These are phyloP conservation scores for Macrolepiota albuminosa DNA, from an alignment of 768 basidiomycete species.

Conservation along the genomic window DNA sequence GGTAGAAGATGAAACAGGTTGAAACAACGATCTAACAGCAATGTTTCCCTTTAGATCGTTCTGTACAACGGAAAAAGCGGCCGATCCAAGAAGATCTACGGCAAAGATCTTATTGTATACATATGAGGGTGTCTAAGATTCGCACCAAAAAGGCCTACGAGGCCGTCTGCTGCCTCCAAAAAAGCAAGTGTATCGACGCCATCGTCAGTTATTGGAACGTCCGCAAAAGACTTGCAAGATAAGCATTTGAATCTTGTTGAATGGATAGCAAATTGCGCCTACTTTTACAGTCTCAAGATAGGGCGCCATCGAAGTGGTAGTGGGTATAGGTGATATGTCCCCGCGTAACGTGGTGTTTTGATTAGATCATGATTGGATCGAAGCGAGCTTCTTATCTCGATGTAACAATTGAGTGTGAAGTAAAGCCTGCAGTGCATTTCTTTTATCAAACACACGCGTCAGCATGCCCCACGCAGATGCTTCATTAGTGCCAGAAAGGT, in stretches of 20 bases:
- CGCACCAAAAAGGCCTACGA: constrained; percentile 89
- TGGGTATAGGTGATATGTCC: background rate
- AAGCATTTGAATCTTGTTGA: background rate
- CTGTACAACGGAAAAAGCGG: constrained; percentile 81
- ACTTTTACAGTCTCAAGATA: constrained; percentile 72
- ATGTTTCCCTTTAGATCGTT: constrained; percentile 91
- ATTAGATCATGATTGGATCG: background rate
- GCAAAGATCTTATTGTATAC: background rate
- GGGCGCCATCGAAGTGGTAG: constrained; percentile 51
- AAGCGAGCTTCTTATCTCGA: constrained; percentile 9
- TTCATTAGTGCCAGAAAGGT: constrained; percentile 60
- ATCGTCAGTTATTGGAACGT: constrained; percentile 79
- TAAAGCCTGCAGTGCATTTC: background rate
- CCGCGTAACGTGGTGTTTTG: background rate
- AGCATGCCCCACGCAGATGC: constrained; percentile 83
- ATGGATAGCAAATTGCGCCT: constrained; percentile 8
- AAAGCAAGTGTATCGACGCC: constrained; percentile 89
- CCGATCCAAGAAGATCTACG: constrained; percentile 78
- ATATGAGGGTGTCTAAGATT: background rate
- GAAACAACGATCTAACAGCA: constrained; percentile 43
- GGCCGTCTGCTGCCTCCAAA: constrained; percentile 82
- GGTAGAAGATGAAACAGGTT: background rate
- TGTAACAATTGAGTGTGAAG: background rate
- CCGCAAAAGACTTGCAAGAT: constrained; percentile 75
- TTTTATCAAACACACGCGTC: background rate